These are phyloP conservation scores for Solanum sitiens DNA, from an alignment of 257 asterid species.

Conservation along the genomic window DNA sequence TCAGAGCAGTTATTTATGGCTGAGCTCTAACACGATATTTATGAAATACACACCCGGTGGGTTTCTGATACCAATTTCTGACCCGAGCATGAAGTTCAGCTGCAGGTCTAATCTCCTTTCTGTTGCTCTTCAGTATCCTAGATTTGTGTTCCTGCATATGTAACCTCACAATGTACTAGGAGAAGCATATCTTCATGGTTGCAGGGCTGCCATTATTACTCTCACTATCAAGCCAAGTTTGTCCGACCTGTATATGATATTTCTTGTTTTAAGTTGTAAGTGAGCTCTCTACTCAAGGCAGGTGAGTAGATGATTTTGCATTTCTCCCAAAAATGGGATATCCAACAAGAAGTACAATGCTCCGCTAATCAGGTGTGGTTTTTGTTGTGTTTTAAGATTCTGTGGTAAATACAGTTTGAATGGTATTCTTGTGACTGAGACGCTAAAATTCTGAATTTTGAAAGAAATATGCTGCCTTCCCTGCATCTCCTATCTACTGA, in stretches of 20 bases:
- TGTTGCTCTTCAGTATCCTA: background rate
- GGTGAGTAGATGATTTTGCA: background rate
- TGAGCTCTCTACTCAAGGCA: background rate
- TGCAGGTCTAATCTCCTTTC: background rate
- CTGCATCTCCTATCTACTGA: background rate
- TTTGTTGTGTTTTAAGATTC: background rate
- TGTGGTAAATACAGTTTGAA: background rate
- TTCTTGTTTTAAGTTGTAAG: background rate
- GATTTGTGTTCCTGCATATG: background rate
- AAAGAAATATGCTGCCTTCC: background rate
- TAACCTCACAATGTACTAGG: background rate
- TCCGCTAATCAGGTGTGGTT: background rate
- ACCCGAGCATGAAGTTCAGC: background rate
- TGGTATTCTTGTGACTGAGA: background rate
- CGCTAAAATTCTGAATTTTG: background rate
- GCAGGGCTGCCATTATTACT: background rate
- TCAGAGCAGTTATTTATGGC: constrained; percentile 59
- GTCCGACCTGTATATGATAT: background rate
- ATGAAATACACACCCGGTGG: background rate
- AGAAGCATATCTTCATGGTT: constrained; percentile 1
- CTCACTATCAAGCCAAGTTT: constrained; percentile 1
- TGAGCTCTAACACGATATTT: constrained; percentile 1
- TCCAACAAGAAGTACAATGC: background rate
- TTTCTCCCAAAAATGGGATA: background rate
- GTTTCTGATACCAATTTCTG: background rate